A percentile compares a stretch with the other conserved stretches of the same genome.
Evolutionary conservation across 176 grass and related monocot species (phyloP).

Genomic region (Ananas comosus): DNA sequence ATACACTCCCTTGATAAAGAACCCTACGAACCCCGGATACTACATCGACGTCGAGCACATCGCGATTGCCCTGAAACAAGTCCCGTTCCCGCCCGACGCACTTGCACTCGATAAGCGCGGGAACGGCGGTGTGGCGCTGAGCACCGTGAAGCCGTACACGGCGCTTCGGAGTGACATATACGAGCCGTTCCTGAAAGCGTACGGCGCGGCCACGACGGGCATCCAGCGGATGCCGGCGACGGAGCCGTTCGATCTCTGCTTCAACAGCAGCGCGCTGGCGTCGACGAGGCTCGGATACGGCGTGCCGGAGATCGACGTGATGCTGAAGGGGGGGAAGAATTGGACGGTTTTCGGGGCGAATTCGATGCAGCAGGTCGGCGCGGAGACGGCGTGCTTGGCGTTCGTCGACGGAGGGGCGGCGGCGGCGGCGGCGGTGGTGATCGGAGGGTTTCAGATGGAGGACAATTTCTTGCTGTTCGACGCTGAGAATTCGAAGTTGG

Average conservation of each 20-base stretch:
- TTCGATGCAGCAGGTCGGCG: slow-evolving; percentile 21
- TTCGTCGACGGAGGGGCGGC: slow-evolving; percentile 26
- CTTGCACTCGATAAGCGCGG: slow-evolving; percentile 20
- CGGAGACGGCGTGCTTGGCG: slow-evolving; percentile 31
- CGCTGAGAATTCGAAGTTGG: slow-evolving; percentile 20
- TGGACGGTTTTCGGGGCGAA: slow-evolving; percentile 40
- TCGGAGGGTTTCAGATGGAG: slow-evolving; percentile 49
- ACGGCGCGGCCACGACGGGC: slow-evolving; percentile 10
- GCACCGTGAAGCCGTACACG: slow-evolving; percentile 32
- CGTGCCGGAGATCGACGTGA: slow-evolving; percentile 30
- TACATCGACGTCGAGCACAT: slow-evolving; percentile 31
- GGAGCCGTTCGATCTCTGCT: slow-evolving; percentile 47
- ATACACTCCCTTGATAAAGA: slow-evolving; percentile 35
- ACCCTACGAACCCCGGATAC: slow-evolving; percentile 35
- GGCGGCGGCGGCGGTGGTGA: slow-evolving; percentile 18
- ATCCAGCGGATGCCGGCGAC: slow-evolving; percentile 11
- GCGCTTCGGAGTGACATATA: slow-evolving; percentile 34
- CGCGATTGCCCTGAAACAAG: slow-evolving; percentile 17
- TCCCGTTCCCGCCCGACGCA: background rate
- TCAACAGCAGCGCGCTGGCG: slow-evolving; percentile 15
- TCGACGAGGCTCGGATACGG: slow-evolving; percentile 24
- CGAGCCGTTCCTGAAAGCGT: slow-evolving; percentile 25
- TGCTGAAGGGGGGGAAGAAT: slow-evolving; percentile 30
- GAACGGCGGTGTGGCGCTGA: slow-evolving; percentile 44
- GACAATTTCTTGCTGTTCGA: slow-evolving; percentile 50